Conservation (phyloP, 2,329 filamentous ascomycete species). For the Gaeumannomyces sp. region DNA sequence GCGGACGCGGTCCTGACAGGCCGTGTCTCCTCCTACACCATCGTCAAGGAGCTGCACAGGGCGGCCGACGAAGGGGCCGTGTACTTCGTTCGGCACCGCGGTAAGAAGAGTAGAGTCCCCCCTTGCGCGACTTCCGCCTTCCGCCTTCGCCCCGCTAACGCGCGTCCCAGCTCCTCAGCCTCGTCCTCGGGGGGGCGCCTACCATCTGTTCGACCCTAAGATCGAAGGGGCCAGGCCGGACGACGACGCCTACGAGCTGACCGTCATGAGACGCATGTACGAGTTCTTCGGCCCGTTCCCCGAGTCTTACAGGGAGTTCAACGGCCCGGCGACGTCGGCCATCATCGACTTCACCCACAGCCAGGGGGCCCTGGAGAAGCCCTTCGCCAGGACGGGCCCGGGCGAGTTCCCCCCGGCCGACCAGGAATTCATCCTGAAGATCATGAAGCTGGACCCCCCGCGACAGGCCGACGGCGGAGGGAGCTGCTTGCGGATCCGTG, state of each 20-base stretch:
- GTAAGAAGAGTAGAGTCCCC: slow-evolving; percentile 10
- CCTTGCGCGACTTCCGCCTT: background rate
- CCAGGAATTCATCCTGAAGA: slow-evolving; percentile 19
- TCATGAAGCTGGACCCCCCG: slow-evolving; percentile 23
- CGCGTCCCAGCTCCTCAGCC: slow-evolving; percentile 16
- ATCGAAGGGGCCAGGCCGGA: slow-evolving; percentile 1
- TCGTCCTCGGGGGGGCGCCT: slow-evolving; percentile 21
- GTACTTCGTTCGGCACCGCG: slow-evolving; percentile 21
- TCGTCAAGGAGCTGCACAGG: slow-evolving; percentile 20
- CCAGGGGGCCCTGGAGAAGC: slow-evolving; percentile 17
- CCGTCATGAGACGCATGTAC: slow-evolving; percentile 20
- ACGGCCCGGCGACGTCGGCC: slow-evolving; percentile 12
- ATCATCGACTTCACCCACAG: slow-evolving; percentile 18
- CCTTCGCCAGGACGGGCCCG: slow-evolving; percentile 16
- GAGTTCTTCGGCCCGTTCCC: slow-evolving; percentile 20
- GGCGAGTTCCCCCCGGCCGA: slow-evolving; percentile 20
- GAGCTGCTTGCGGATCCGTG: slow-evolving; percentile 20
- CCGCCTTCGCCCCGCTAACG: background rate
- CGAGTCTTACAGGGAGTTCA: slow-evolving; percentile 15
- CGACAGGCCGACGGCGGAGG: slow-evolving; percentile 21
- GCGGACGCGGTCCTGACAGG: slow-evolving; percentile 16
- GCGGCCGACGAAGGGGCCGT: slow-evolving; percentile 20
- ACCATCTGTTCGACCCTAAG: slow-evolving; percentile 20
- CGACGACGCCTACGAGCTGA: slow-evolving; percentile 19
- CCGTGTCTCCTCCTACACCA: slow-evolving; percentile 18